These are phyloP conservation scores for Raddia distichophylla DNA, from an alignment of 176 grass and related monocot genomes.

Conservation along the genomic window DNA sequence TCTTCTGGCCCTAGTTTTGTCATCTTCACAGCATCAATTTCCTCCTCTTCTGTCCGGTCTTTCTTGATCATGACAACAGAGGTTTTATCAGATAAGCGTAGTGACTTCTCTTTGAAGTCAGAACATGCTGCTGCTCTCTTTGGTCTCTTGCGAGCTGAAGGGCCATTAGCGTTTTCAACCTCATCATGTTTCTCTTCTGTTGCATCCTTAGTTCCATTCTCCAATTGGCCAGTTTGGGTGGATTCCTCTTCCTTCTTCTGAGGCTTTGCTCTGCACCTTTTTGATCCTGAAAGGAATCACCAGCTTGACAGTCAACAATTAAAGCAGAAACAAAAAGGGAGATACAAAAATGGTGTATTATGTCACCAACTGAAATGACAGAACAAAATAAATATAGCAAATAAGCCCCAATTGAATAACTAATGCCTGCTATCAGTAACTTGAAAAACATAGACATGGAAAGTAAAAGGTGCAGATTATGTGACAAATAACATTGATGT, in stretches of 20 bases:
- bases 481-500: not conserved
- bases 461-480: conserved; percentile 7
- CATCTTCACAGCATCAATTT: conserved; percentile 79
- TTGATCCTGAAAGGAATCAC: conserved; percentile 57
- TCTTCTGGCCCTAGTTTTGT: conserved; percentile 82
- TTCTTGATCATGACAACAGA: conserved; percentile 66
- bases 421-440: conserved; percentile 26
- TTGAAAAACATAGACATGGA: conserved; percentile 1
- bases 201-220: conserved; percentile 26
- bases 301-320: conserved; percentile 26
- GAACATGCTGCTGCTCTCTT: conserved; percentile 77
- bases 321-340: conserved; percentile 22
- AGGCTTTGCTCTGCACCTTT: conserved; percentile 65
- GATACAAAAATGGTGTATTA: not conserved
- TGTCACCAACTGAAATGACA: conserved; percentile 17
- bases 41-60: conserved; percentile 73
- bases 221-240: conserved; percentile 41
- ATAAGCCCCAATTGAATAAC: conserved; percentile 5
- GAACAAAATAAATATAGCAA: conserved; percentile 28
- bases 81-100: conserved; percentile 68
- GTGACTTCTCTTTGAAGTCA: conserved; percentile 81
- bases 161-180: conserved; percentile 45
- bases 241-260: conserved; percentile 58
- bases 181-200: conserved; percentile 26
- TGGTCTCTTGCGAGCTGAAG: conserved; percentile 56